Evolutionary conservation across 257 asterid species (phyloP), one percentile per base, ranked within the genome.

Genomic region (Oldenlandia corymbosa): DNA sequence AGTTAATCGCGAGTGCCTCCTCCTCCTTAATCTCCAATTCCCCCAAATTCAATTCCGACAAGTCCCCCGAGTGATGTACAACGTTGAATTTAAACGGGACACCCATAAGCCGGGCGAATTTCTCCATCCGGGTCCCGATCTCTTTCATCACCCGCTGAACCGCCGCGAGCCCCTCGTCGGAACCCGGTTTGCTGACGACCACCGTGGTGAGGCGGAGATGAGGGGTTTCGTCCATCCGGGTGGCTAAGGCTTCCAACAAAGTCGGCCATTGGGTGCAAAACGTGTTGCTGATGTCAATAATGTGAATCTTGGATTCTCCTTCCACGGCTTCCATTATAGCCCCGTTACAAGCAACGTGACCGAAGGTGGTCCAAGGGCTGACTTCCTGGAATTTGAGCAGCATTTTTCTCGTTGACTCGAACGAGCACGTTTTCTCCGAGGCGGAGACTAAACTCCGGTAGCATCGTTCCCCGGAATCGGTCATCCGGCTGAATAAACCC

Each of bases 221-320:
- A 7, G 99, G 99, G 4, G 99, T 88, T n/a, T 93, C 97, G 37
- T 90, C 96, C 0, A 83, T 73, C 2, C 96, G 75, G 0, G 97
- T 93, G 21, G 99, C 97, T 28, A 93, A 78, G n/a, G 99, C 96
- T 78, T 93, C 99, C 0, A 93, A 79, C 17, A 93, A 68, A 57
- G 97, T 93, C 9, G 99, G 99, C 97, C 99, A 93, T 81, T 93
- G 99, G 2, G 99, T 90, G 80, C 97, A 90, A 54, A 73, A 90
- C 0, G 97, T 93, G 78, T 90, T 88, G 70, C 95, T 84, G 1
- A 93, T 58, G 66, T 93, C 99, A 28, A 93, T 63, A 5, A 93
- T 90, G 34, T 93, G 99, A 8, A 93, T 43, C 65, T 75, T 83
- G 43, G 48, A 27, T 60, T 90, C 95, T 1, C 99, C 99, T 30